Base-by-base conservation (phyloP, 495 filamentous ascomycete genomes). In the Penicillium diatomitis region DNA sequence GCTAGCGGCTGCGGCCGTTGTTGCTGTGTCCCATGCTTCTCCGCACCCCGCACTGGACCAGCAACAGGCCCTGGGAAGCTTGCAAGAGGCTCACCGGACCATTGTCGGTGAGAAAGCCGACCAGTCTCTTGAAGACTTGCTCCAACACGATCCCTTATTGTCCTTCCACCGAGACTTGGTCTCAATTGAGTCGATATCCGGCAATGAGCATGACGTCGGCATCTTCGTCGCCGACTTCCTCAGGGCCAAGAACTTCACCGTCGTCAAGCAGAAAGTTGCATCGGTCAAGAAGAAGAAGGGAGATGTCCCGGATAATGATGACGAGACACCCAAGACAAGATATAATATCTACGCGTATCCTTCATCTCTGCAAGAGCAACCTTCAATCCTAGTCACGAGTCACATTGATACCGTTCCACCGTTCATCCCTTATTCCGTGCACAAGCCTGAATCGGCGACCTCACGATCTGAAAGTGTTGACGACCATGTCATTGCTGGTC, bases 341-440 rank as follows among this genome's bases (percentile, higher is more conserved):
- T 81, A 81, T 61, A 96, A 97, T 59, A 72, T 97, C 50, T 75
- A 90, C 37, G 91, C 91, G 20, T 90, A 87, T 68, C 74, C 80
- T 0, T 74, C 78, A 7, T 67, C 70, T 28, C 71, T 72, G 5
- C 58, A 72, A 8, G 38, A 51, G 27, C 64, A 72, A 4, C 86
- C 87, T 0, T 72, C 76, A 37, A 74, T 87, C 4, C 78, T 97
- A 20, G 67, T 95, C 3, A 79, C 84, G 10, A 85, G 80, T 48
- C 89, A 95, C 59, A 81, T 92, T 43, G 83, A 87, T 42, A 81
- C 76, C 10, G 72, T 87, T 32, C 81, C 82, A 0, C 77, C 81
- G 0, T 90, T 79, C 67, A 85, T 88, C 55, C 85, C 65, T 42
- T 66, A 66, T 61, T 56, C 62, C 38, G 41, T 65, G 38, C 56